Evolutionary conservation across 257 asterid genomes (phyloP), one percentile per base, ranked within the genome.

Genomic region (Petunia axillaris): DNA sequence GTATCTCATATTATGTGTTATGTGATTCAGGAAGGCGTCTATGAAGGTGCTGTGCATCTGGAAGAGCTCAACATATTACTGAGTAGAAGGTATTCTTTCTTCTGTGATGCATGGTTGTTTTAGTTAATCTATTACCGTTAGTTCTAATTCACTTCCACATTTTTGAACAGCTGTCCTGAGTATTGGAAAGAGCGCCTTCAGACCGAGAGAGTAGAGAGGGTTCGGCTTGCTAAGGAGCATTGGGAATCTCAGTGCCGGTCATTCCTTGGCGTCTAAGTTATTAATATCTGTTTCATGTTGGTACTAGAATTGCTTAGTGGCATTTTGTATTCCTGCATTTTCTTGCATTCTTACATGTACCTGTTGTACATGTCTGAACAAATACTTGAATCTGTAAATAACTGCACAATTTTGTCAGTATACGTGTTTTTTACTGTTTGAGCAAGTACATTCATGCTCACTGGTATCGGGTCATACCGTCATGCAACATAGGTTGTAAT

Each of bases 161-260:
- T 8, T 64, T 83, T 66, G 8, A 59, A 75, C 96, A 95, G 99
- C 64, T 93, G 96, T 80, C 94, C 93, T 0, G 92, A 90, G 76
- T 92, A 91, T 64, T 93, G 99, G 98, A 83, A 77, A 66, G 97
- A 91, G 64, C 87, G 97, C 5, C 93, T 93, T 6, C 90, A 84
- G 77, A 62, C 86, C 40, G 98, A 95, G 80, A 89, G 93, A 84
- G 64, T 50, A 0, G 99, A 95, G 82, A 86, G 99, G 67, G 83
- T 95, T 78, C 81, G 76, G 81, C 99, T 89, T 81, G 85, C 92
- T 1, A 95, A 95, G 95, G 94, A 92, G 84, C 97, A 95, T 64
- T 93, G 99, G 99, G 99, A 95, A 77, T 81, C 87, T 14, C 93
- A 91, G 83, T 88, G 94, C 83, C 94, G 94, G 11, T 83, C 93